Conservation (phyloP, 2,329 filamentous ascomycete genomes). For the Whalleya microplaca region DNA sequence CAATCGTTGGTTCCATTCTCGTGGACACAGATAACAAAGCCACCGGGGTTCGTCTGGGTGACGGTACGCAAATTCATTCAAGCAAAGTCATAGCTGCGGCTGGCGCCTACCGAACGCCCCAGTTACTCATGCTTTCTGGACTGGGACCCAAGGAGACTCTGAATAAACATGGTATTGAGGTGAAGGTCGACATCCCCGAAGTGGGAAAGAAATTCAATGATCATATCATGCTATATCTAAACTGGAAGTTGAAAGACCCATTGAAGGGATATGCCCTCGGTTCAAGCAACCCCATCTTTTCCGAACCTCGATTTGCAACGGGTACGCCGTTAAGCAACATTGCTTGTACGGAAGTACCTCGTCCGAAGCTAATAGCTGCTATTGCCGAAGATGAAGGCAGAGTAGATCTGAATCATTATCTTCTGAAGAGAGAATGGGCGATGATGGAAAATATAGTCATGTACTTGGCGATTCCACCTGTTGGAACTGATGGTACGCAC, state of each 20-base stretch:
- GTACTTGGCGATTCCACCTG: constrained; percentile 18
- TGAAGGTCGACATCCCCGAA: constrained; percentile 17
- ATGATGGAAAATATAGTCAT: constrained; percentile 32
- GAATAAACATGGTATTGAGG: constrained; percentile 18
- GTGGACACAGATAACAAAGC: constrained; percentile 13
- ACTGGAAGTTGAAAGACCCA: constrained; percentile 32
- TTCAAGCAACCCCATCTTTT: constrained; percentile 27
- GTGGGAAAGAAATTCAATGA: constrained; percentile 28
- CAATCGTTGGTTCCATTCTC: constrained; percentile 20
- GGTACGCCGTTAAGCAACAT: constrained; percentile 24
- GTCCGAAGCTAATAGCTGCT: constrained; percentile 16
- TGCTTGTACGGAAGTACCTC: constrained; percentile 18
- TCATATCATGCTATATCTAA: constrained; percentile 24
- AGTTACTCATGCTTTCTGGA: constrained; percentile 28
- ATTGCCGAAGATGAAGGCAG: constrained; percentile 31
- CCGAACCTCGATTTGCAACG: constrained; percentile 21
- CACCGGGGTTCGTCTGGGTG: constrained; percentile 14
- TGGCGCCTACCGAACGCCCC: constrained; percentile 25
- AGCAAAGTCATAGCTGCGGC: constrained; percentile 21
- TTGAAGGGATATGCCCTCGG: constrained; percentile 29
- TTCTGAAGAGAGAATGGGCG: constrained; percentile 24
- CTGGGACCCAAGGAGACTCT: constrained; percentile 21
- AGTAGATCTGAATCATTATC: constrained; percentile 19
- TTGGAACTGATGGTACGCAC: constrained; percentile 19
- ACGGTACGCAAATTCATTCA: constrained; percentile 13